Conservation (phyloP, 495 filamentous ascomycete species). For the Penicillium argentinense region DNA sequence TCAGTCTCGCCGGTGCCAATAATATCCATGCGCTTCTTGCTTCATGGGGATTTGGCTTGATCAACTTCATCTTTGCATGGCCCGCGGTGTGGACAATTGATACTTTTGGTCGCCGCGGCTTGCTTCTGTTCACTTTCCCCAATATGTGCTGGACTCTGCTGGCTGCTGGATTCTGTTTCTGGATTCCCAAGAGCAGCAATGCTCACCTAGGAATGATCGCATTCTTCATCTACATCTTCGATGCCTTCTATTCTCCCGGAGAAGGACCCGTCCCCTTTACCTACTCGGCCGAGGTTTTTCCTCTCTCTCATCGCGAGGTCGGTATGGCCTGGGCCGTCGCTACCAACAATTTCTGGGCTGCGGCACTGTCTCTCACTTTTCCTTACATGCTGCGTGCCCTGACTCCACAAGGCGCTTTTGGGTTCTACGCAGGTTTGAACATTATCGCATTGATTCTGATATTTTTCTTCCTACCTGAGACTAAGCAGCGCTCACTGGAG, state of each 20-base stretch:
- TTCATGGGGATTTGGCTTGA: slow-evolving; percentile 75
- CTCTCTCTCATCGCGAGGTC: slow-evolving; percentile 69
- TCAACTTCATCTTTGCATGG: slow-evolving; percentile 84
- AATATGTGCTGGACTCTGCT: slow-evolving; percentile 80
- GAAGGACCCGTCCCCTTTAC: slow-evolving; percentile 84
- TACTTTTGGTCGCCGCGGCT: slow-evolving; percentile 72
- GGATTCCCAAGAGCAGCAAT: slow-evolving; percentile 50
- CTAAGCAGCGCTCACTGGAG: slow-evolving; percentile 60
- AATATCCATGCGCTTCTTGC: slow-evolving; percentile 63
- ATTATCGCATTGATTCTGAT: slow-evolving; percentile 63
- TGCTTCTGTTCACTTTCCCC: slow-evolving; percentile 83
- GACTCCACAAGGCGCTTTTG: slow-evolving; percentile 54
- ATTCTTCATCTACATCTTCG: slow-evolving; percentile 71
- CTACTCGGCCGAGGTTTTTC: slow-evolving; percentile 78
- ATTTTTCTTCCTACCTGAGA: slow-evolving; percentile 65
- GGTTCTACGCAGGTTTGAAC: slow-evolving; percentile 63
- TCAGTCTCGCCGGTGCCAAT: slow-evolving; percentile 55
- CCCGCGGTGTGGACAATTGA: slow-evolving; percentile 85
- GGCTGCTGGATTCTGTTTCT: slow-evolving; percentile 68
- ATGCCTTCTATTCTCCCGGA: slow-evolving; percentile 72
- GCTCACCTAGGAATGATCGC: slow-evolving; percentile 65
- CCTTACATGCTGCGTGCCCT: slow-evolving; percentile 59
- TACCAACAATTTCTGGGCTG: slow-evolving; percentile 66
- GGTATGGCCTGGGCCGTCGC: slow-evolving; percentile 76
- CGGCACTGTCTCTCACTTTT: slow-evolving; percentile 64